These are phyloP conservation scores for Morella rubra DNA, from an alignment of 306 rosid species.

Conservation along the genomic window DNA sequence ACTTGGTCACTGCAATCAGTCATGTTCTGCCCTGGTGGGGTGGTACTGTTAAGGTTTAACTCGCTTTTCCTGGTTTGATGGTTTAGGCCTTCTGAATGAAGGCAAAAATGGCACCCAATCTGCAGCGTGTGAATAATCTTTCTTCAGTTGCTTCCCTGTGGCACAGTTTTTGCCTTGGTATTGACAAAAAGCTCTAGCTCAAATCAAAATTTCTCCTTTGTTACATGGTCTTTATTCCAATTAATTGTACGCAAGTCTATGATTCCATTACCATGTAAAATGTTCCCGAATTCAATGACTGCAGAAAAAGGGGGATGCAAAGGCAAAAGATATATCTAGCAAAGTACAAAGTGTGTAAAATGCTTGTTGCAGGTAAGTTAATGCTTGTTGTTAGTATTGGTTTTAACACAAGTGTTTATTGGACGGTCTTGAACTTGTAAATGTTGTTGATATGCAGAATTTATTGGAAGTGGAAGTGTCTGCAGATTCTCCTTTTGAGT, in stretches of 20 bases:
- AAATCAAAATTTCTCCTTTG: neutral
- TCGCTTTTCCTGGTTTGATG: neutral
- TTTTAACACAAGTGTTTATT: conserved; percentile 5
- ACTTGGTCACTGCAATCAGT: neutral
- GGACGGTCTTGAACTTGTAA: conserved; percentile 18
- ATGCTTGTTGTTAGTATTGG: conserved; percentile 15
- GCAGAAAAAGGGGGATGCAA: conserved; percentile 74
- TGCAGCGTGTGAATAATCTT: neutral
- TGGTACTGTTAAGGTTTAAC: neutral
- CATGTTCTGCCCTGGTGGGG: neutral
- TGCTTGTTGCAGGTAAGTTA: conserved; percentile 27
- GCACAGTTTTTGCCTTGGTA: neutral
- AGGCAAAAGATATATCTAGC: conserved; percentile 68
- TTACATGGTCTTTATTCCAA: neutral
- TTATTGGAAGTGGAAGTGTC: conserved; percentile 36
- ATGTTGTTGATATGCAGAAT: conserved; percentile 41
- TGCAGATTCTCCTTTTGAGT: conserved; percentile 45
- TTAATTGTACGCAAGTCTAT: neutral
- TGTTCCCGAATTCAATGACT: conserved; percentile 8
- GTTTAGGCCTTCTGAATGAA: neutral
- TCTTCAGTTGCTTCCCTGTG: neutral
- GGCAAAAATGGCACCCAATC: neutral
- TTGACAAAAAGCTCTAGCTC: neutral
- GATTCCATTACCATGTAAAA: neutral
- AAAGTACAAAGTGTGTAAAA: conserved; percentile 76